Evolutionary conservation across 768 basidiomycete genomes (phyloP).

Genomic region (Boletus eberwhitei): DNA sequence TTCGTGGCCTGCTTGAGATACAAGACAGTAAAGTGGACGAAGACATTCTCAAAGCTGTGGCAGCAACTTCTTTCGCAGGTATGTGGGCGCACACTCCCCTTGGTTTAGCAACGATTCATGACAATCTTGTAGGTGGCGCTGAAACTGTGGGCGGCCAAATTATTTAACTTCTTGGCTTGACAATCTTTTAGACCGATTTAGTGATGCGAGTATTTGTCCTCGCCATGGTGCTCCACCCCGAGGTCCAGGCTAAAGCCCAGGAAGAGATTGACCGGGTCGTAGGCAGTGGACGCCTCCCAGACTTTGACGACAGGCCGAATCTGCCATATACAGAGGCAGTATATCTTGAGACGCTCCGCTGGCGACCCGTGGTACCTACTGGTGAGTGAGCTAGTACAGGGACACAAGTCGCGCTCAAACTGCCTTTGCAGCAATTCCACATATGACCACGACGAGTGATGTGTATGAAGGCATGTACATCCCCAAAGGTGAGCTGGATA

Average conservation of each 20-base stretch:
- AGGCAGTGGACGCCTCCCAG: slow-evolving; percentile 30
- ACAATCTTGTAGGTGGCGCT: slow-evolving; percentile 17
- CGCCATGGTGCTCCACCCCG: slow-evolving; percentile 33
- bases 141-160: slow-evolving; percentile 22
- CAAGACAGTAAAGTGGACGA: background rate
- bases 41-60: slow-evolving; percentile 23
- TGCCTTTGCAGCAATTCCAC: slow-evolving; percentile 19
- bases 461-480: slow-evolving; percentile 31
- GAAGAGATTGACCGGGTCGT: slow-evolving; percentile 32
- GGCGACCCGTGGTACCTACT: slow-evolving; percentile 27
- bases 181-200: slow-evolving; percentile 9
- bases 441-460: slow-evolving; percentile 21
- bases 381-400: slow-evolving; percentile 18
- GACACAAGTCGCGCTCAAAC: background rate
- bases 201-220: slow-evolving; percentile 28
- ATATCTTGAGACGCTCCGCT: slow-evolving; percentile 31
- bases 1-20: slow-evolving; percentile 16
- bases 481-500: slow-evolving; percentile 21
- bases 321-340: slow-evolving; percentile 34
- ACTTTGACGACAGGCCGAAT: slow-evolving; percentile 22
- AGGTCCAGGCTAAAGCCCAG: slow-evolving; percentile 30
- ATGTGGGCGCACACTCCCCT: background rate
- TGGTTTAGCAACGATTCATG: background rate
- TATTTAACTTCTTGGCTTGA: background rate
- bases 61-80: slow-evolving; percentile 23